These are phyloP conservation scores for Fomitopsis schrenkii DNA, from an alignment of 1,284 basidiomycete species.

Conservation along the genomic window DNA sequence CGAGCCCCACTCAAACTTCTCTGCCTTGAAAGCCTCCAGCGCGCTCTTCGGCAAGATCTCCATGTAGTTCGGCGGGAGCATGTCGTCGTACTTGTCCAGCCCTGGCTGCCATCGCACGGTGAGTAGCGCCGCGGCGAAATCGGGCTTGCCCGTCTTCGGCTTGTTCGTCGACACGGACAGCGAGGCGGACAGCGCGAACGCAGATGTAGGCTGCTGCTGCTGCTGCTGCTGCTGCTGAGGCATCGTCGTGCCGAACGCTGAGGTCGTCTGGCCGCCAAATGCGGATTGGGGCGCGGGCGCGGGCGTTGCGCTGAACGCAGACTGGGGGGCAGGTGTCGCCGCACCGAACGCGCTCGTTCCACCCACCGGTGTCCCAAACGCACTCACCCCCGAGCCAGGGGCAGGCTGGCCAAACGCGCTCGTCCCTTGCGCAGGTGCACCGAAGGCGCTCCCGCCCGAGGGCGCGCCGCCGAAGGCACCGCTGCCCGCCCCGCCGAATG, in stretches of 20 bases:
- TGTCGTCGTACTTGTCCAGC: slow-evolving; percentile 49
- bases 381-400: slow-evolving; percentile 15
- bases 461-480: slow-evolving; percentile 5
- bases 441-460: slow-evolving; percentile 26
- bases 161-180: slow-evolving; percentile 4
- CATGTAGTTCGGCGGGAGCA: slow-evolving; percentile 57
- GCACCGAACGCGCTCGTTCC: slow-evolving; percentile 24
- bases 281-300: too few species aligned
- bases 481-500: slow-evolving; percentile 24
- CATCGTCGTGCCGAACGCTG: slow-evolving; percentile 14
- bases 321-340: slow-evolving; percentile 13
- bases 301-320: slow-evolving; percentile 24
- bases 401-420: slow-evolving; percentile 25
- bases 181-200: slow-evolving; percentile 20
- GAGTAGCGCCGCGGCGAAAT: slow-evolving; percentile 29
- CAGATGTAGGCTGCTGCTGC: slow-evolving; percentile 18
- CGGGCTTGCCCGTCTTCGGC: slow-evolving; percentile 29
- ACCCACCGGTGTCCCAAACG: slow-evolving; percentile 26
- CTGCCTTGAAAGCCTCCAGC: slow-evolving; percentile 54
- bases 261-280: slow-evolving; percentile 14
- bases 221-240: background rate
- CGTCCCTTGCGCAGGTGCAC: slow-evolving; percentile 6
- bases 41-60: slow-evolving; percentile 48
- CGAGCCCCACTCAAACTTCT: slow-evolving; percentile 66
- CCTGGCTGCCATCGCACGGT: slow-evolving; percentile 18